These are phyloP conservation scores for Cyclotella kingstonii DNA, from an alignment of 108 stramenopile genomes.

Conservation along the genomic window DNA sequence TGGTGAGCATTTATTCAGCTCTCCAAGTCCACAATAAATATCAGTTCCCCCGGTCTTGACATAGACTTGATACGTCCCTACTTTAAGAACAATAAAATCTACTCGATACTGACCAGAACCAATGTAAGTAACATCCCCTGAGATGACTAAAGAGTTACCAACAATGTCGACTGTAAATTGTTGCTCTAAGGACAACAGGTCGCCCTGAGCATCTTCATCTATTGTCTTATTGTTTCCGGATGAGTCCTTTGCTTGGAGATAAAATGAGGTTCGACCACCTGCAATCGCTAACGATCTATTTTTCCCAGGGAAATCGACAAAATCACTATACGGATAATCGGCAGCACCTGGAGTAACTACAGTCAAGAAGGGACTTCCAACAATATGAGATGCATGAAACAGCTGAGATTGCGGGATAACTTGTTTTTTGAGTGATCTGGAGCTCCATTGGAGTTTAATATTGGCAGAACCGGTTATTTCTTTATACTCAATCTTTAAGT, in stretches of 20 bases:
- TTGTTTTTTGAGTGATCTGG: conserved; percentile 49
- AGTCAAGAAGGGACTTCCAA: conserved; percentile 71
- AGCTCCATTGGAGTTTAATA: conserved; percentile 64
- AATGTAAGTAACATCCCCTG: conserved; percentile 56
- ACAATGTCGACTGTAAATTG: conserved; percentile 58
- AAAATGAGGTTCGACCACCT: conserved; percentile 61
- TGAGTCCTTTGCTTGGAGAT: conserved; percentile 70
- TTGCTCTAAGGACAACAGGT: conserved; percentile 45
- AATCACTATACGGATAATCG: conserved; percentile 65
- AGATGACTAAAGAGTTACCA: conserved; percentile 14
- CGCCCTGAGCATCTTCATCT: conserved; percentile 50
- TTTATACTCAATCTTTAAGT: conserved; percentile 73
- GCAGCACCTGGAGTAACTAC: conserved; percentile 70
- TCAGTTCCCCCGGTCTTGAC: conserved; percentile 75
- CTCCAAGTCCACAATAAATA: conserved; percentile 81
- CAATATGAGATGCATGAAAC: conserved; percentile 58
- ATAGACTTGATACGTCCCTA: conserved; percentile 66
- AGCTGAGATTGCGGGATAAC: conserved; percentile 55
- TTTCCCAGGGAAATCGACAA: conserved; percentile 50
- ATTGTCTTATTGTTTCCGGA: conserved; percentile 52
- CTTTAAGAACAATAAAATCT: conserved; percentile 63
- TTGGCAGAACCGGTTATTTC: conserved; percentile 72
- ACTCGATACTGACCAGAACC: conserved; percentile 64
- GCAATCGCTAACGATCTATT: conserved; percentile 54
- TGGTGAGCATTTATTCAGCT: conserved; percentile 73